A percentile compares a stretch with the other conserved stretches of the same genome.
phyloP scores from a whole-genome alignment of 768 basidiomycete genomes.

The Boletus tylopilopsis region DNA sequence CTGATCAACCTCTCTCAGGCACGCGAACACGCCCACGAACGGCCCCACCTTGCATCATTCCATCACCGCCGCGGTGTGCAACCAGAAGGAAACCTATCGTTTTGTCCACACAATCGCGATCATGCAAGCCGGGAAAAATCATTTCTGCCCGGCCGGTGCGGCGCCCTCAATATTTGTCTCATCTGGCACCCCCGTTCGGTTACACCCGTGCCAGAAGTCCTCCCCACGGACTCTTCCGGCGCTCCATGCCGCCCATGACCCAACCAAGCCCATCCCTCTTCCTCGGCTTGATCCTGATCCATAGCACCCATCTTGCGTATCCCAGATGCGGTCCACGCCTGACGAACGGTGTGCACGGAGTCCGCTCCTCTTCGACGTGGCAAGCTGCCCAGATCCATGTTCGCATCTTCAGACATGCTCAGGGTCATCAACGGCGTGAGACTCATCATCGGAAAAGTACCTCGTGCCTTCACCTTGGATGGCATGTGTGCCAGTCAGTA shows the following conservation, averaged over 20 bases:
- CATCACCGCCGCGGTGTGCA: not conserved
- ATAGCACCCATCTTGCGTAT: not conserved
- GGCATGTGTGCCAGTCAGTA: slow-evolving; percentile 3
- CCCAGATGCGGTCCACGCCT: slow-evolving; percentile 1
- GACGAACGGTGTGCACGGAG: not conserved
- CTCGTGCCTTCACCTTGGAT: slow-evolving; percentile 29
- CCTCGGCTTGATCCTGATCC: slow-evolving; percentile 1
- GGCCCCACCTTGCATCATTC: not conserved
- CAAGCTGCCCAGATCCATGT: not conserved
- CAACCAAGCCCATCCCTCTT: not conserved
- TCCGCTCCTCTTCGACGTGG: slow-evolving; percentile 3
- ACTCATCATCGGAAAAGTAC: slow-evolving; percentile 21
- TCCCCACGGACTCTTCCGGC: slow-evolving; percentile 23
- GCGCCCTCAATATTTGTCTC: slow-evolving; percentile 12
- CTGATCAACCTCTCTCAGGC: slow-evolving; percentile 11
- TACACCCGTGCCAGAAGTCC: slow-evolving; percentile 18
- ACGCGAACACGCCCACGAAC: slow-evolving; percentile 1
- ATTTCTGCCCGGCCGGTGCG: slow-evolving; percentile 7
- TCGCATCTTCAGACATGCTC: slow-evolving; percentile 2
- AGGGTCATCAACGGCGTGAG: slow-evolving; percentile 29
- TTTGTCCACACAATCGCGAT: not conserved
- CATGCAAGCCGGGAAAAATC: slow-evolving; percentile 7
- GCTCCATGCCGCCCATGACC: slow-evolving; percentile 11
- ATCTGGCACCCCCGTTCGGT: slow-evolving; percentile 31
- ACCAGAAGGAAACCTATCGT: not conserved